Conservation (phyloP, 495 filamentous ascomycete species). For the Letharia lupina region DNA sequence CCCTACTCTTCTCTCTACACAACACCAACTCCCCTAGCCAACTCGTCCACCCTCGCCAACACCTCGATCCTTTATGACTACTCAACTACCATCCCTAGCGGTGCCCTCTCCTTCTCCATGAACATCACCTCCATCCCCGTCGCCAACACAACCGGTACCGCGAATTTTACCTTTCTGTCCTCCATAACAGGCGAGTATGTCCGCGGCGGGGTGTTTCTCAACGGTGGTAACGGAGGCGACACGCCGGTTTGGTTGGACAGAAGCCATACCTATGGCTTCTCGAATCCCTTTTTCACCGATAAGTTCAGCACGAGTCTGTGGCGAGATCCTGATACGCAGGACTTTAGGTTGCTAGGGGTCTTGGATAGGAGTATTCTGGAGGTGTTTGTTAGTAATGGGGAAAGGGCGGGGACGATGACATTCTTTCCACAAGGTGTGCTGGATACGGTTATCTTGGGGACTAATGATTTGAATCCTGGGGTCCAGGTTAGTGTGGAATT, state of each 20-base stretch:
- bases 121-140: conserved; percentile 36
- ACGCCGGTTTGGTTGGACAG: conserved; percentile 41
- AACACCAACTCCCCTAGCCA: conserved; percentile 24
- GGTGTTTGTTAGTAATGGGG: conserved; percentile 40
- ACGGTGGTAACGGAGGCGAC: conserved; percentile 30
- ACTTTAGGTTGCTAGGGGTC: conserved; percentile 34
- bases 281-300: conserved; percentile 45
- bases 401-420: conserved; percentile 35
- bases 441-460: conserved; percentile 33
- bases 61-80: conserved; percentile 35
- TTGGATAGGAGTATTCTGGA: conserved; percentile 46
- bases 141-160: conserved; percentile 31
- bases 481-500: conserved; percentile 34
- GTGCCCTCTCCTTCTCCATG: conserved; percentile 40
- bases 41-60: conserved; percentile 29
- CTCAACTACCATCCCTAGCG: conserved; percentile 31
- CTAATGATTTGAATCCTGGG: conserved; percentile 32
- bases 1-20: conserved; percentile 32
- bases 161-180: conserved; percentile 45
- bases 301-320: conserved; percentile 36
- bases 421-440: conserved; percentile 39
- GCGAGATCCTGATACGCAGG: conserved; percentile 27
- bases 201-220: conserved; percentile 39
- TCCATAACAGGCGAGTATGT: conserved; percentile 40
- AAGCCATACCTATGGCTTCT: conserved; percentile 35